A percentile compares a stretch with the other conserved stretches of the same genome.
Evolutionary conservation across 2,329 filamentous ascomycete species (phyloP).

Genomic region (Paecilomyces sp.): DNA sequence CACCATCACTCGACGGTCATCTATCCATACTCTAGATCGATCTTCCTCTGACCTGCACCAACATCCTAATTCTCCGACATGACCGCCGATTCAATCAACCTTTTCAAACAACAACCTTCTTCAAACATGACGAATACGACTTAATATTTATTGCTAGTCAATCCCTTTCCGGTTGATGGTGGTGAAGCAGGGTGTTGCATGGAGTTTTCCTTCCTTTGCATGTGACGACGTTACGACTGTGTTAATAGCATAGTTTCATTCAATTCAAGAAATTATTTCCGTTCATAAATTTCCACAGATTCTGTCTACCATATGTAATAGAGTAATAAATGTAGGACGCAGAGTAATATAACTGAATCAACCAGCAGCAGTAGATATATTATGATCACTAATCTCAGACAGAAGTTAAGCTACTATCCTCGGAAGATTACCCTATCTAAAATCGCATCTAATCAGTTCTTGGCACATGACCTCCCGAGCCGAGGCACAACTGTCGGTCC

Average conservation of each 20-base stretch:
- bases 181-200: background rate
- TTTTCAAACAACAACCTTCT: background rate
- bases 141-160: background rate
- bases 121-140: background rate
- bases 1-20: background rate
- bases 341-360: too few species aligned
- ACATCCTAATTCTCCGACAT: background rate
- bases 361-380: too few species aligned
- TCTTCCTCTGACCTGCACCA: background rate
- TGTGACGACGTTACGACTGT: background rate
- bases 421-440: background rate
- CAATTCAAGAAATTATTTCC: background rate
- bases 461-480: background rate
- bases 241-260: background rate
- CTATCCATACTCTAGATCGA: background rate
- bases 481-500: background rate
- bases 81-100: background rate
- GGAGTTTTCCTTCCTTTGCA: background rate
- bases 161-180: background rate
- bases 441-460: background rate
- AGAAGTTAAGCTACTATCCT: too few species aligned
- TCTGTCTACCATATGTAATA: too few species aligned
- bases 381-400: too few species aligned
- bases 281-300: too few species aligned
- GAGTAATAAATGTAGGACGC: too few species aligned